phyloP scores from a whole-genome alignment of 371 early-diverging fungal genomes.

The Batrachochytrium dendrobatidis region DNA sequence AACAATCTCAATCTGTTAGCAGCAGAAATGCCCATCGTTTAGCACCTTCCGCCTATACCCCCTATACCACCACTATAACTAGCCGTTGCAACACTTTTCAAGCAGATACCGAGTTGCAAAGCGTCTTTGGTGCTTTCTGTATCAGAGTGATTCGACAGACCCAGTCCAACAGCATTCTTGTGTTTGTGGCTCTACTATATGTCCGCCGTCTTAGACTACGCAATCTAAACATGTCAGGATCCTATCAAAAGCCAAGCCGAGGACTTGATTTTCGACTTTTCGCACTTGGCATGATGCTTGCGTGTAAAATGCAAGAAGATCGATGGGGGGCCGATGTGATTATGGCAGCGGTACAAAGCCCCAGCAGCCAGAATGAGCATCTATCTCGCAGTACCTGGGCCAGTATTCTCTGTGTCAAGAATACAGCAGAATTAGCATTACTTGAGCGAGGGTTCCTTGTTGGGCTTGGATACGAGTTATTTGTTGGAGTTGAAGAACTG shows the following conservation, averaged over 20 bases:
- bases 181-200: neutral
- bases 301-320: conserved; percentile 1
- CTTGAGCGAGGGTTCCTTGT: neutral
- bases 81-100: too few relatives aligned
- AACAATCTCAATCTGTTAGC: too few relatives aligned
- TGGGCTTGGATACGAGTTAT: neutral
- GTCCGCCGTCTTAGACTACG: neutral
- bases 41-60: too few relatives aligned
- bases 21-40: too few relatives aligned
- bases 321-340: neutral
- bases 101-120: too few relatives aligned
- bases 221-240: neutral
- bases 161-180: neutral
- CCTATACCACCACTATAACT: too few relatives aligned
- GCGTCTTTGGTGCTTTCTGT: neutral
- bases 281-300: neutral
- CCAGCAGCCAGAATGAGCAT: too few relatives aligned
- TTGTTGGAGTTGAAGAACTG: neutral
- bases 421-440: neutral
- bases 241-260: neutral
- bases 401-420: neutral
- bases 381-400: too few relatives aligned
- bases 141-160: neutral
- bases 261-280: neutral
- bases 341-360: neutral